Conservation (phyloP, 345 rosid species). For the Rubroshorea leprosula region DNA sequence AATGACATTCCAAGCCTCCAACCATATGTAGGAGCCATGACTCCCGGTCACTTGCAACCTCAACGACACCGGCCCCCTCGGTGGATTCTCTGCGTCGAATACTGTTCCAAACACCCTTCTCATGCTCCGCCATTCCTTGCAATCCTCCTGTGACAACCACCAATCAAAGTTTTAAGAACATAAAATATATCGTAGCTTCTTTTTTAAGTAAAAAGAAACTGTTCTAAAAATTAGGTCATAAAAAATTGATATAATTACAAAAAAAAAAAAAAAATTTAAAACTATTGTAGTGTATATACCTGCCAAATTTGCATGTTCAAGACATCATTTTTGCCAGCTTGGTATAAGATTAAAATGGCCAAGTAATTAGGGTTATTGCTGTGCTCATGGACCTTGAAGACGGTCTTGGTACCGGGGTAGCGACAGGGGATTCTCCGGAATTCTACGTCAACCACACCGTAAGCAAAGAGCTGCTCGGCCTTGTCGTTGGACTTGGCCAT, state of each 20-base stretch:
- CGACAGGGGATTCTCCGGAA: conserved; percentile 63
- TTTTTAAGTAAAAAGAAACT: no score
- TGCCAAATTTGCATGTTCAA: conserved; percentile 51
- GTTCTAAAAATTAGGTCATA: no score
- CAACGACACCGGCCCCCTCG: conserved; percentile 39
- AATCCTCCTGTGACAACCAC: conserved; percentile 40
- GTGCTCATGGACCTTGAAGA: conserved; percentile 59
- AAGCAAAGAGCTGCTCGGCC: conserved; percentile 38
- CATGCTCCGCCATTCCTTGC: conserved; percentile 63
- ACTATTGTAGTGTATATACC: conserved; percentile 32
- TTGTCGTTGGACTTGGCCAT: conserved; percentile 40
- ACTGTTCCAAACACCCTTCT: conserved; percentile 69
- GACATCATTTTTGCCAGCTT: conserved; percentile 53
- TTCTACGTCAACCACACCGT: conserved; percentile 77
- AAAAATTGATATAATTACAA: no score
- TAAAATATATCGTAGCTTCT: no score
- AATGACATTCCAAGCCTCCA: conserved; percentile 37
- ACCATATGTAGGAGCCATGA: conserved; percentile 39
- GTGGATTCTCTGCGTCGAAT: conserved; percentile 55
- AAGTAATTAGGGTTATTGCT: conserved; percentile 64
- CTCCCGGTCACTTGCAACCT: conserved; percentile 51
- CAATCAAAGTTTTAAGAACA: background rate
- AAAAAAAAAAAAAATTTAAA: no score
- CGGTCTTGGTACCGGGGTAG: conserved; percentile 38
- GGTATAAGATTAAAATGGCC: conserved; percentile 50